Evolutionary conservation across 163 green algal genomes (phyloP).

Genomic region (Coccomyxa subellipsoidea): DNA sequence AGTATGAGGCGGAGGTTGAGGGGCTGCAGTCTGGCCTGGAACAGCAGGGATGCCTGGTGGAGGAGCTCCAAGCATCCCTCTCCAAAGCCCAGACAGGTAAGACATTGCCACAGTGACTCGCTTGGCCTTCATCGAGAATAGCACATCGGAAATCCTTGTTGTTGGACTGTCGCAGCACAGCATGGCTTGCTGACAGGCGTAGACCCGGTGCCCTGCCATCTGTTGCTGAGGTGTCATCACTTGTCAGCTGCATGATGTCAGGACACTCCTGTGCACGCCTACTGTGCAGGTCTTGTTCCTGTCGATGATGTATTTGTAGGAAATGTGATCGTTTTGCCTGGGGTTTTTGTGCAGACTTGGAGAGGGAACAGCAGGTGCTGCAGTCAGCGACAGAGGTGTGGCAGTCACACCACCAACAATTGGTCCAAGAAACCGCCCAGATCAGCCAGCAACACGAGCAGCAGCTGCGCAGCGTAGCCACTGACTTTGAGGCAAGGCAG

Average conservation of each 20-base stretch:
- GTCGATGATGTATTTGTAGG: too few species aligned
- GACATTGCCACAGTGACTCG: too few species aligned
- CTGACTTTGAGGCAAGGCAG: background rate
- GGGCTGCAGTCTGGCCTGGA: background rate
- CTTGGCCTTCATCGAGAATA: too few species aligned
- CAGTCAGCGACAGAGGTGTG: background rate
- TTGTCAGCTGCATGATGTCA: too few species aligned
- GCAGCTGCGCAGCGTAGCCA: background rate
- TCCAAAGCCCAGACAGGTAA: conserved; percentile 12
- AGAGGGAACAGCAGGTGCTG: conserved; percentile 11
- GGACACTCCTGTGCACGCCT: too few species aligned
- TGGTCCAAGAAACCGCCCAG: background rate
- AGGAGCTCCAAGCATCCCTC: background rate
- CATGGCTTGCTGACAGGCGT: too few species aligned
- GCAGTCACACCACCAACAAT: background rate
- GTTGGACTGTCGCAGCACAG: too few species aligned
- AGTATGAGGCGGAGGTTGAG: conserved; percentile 9
- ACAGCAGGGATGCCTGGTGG: background rate
- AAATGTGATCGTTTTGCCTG: too few species aligned
- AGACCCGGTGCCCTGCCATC: too few species aligned
- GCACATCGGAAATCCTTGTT: too few species aligned
- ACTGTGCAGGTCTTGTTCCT: too few species aligned
- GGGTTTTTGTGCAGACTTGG: background rate
- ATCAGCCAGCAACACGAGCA: background rate
- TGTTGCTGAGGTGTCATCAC: too few species aligned